Evolutionary conservation across 495 filamentous ascomycete genomes (phyloP), one percentile per base, ranked within the genome.

Genomic region (Neurospora sp.): DNA sequence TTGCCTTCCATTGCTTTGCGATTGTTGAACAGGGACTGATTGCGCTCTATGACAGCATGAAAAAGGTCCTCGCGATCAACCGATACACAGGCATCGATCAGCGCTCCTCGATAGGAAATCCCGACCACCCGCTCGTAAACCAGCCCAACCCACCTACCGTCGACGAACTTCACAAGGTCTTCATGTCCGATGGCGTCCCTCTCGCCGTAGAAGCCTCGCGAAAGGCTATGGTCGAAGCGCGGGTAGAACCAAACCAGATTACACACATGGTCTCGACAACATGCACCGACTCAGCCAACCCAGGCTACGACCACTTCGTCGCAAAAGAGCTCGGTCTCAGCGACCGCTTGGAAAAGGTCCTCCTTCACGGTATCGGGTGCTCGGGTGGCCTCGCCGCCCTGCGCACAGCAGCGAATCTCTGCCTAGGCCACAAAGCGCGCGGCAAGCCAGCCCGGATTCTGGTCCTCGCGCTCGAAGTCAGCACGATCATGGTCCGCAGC

Each of bases 221-320:
- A 37, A 90, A 90, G 76, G 90, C 90, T 0, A 81, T 92, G n/a
- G 70, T 76, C 69, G 89, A 89, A 79, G 85, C 86, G 44, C 81
- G 82, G 18, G 79, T 88, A 11, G 81, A 80, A 38, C 74, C 83
- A 1, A 74, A 76, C 1, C 82, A 90, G 11, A 87, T 92, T 71
- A 92, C 90, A 31, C 90, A 92, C 76, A 84, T 90, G 70, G 87
- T 92, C 14, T 88, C 88, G 20, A 90, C 90, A 0, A 91, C 90
- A 27, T 89, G 88, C 72, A 92, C 90, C 39, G 87, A 90, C 76
- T 87, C 86, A n/a, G 90, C 89, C 35, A 91, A 89, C 78, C 90
- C 90, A 9, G 90, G 90, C 5, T 91, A 88, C 76, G 90, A 91
- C 79, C 87, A 90, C 74, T 89, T 83, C 70, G 89, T 91, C 9